Evolutionary conservation across 257 asterid genomes (phyloP).

Genomic region (Solanum infundibuliforme): DNA sequence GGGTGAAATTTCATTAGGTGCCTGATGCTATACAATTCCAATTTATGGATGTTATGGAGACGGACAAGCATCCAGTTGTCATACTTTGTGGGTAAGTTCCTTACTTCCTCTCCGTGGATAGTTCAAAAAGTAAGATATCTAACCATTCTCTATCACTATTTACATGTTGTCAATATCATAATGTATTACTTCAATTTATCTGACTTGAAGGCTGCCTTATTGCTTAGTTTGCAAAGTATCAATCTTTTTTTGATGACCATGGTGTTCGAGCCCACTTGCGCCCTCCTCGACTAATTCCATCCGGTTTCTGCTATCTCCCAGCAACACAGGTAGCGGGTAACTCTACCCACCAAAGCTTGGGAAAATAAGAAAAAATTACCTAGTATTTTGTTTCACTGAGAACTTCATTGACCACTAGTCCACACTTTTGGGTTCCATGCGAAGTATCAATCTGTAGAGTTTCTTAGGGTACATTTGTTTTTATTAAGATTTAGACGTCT

Average conservation of each 20-base stretch:
- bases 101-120: not conserved
- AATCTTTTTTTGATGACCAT: not conserved
- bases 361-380: not conserved
- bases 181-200: not conserved
- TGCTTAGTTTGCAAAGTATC: not conserved
- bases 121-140: not conserved
- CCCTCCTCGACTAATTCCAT: not conserved
- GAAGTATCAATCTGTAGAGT: not conserved
- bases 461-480: not conserved
- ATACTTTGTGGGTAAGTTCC: conserved; percentile 58
- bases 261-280: not conserved
- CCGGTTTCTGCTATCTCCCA: not conserved
- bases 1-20: conserved; percentile 34
- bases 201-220: not conserved
- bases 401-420: not conserved
- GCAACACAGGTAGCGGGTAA: not conserved
- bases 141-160: not conserved
- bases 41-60: conserved; percentile 41
- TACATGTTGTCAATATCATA: not conserved
- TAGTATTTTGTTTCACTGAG: not conserved
- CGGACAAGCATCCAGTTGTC: conserved; percentile 82
- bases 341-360: not conserved
- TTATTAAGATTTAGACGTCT: not conserved
- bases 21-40: conserved; percentile 62
- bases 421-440: not conserved